Evolutionary conservation across 2,329 filamentous ascomycete genomes (phyloP).

Genomic region (Cercospora beticola): DNA sequence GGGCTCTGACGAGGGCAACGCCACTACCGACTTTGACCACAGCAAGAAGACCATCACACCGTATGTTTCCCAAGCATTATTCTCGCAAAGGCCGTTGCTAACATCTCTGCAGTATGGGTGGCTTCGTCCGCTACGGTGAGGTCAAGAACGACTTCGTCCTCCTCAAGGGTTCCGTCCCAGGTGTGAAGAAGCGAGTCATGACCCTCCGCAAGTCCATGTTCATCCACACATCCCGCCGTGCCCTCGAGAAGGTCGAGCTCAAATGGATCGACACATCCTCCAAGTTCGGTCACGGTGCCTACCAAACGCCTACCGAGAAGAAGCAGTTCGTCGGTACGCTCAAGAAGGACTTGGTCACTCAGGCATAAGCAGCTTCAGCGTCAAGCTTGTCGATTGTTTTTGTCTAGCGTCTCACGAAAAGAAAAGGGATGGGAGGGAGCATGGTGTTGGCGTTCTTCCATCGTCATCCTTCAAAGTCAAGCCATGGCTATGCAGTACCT

Average conservation of each 20-base stretch:
- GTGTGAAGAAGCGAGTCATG: conserved; percentile 99
- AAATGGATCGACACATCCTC: conserved; percentile 99
- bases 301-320: conserved; percentile 99
- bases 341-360: conserved; percentile 86
- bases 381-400: conserved; percentile 1
- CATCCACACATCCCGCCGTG: conserved; percentile 90
- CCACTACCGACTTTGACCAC: conserved; percentile 90
- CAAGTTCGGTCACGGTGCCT: conserved; percentile 99
- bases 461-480: neutral
- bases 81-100: conserved; percentile 32
- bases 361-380: conserved; percentile 26
- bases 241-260: conserved; percentile 98
- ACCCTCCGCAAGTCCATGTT: conserved; percentile 99
- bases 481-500: conserved; percentile 12
- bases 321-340: conserved; percentile 94
- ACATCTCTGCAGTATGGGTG: conserved; percentile 72
- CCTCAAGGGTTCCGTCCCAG: conserved; percentile 95
- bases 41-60: conserved; percentile 99
- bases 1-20: conserved; percentile 85
- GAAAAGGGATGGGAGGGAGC: conserved; percentile 7
- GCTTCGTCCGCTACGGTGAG: conserved; percentile 98
- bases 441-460: conserved; percentile 14
- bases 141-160: conserved; percentile 99
- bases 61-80: conserved; percentile 61
- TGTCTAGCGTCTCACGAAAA: conserved; percentile 12